Conservation (phyloP, 208 protist species). For the Naegleria fowleri region DNA sequence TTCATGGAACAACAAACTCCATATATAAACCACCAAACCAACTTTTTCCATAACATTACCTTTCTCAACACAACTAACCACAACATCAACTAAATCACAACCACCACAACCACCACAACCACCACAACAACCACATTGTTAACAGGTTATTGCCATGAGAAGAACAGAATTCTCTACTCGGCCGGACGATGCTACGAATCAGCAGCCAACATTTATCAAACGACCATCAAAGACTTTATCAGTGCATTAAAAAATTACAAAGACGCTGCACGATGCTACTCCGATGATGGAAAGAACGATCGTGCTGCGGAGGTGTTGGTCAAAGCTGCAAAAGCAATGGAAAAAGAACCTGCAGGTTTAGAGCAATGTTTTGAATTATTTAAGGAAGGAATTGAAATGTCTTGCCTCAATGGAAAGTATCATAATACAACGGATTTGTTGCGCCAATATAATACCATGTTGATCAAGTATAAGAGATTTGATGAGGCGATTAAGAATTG, state of each 20-base stretch:
- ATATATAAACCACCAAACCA: too few relatives aligned
- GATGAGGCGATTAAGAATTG: background rate
- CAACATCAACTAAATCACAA: too few relatives aligned
- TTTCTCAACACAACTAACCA: too few relatives aligned
- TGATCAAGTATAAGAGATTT: background rate
- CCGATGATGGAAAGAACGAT: conserved; percentile 3
- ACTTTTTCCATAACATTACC: too few relatives aligned
- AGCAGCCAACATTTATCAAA: background rate
- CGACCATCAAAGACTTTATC: background rate
- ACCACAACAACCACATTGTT: too few relatives aligned
- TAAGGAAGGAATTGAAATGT: background rate
- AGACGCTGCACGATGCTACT: background rate
- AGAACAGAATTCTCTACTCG: background rate
- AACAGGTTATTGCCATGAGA: background rate
- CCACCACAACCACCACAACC: too few relatives aligned
- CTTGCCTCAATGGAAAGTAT: background rate
- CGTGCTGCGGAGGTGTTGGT: background rate
- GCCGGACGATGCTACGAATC: background rate
- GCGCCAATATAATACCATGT: background rate
- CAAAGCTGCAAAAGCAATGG: background rate
- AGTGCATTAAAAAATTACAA: background rate
- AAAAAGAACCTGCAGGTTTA: background rate
- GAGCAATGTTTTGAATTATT: background rate
- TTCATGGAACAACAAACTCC: too few relatives aligned
- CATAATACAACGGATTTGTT: background rate